phyloP scores from a whole-genome alignment of 306 rosid genomes.

The Fragaria nilgerrensis region DNA sequence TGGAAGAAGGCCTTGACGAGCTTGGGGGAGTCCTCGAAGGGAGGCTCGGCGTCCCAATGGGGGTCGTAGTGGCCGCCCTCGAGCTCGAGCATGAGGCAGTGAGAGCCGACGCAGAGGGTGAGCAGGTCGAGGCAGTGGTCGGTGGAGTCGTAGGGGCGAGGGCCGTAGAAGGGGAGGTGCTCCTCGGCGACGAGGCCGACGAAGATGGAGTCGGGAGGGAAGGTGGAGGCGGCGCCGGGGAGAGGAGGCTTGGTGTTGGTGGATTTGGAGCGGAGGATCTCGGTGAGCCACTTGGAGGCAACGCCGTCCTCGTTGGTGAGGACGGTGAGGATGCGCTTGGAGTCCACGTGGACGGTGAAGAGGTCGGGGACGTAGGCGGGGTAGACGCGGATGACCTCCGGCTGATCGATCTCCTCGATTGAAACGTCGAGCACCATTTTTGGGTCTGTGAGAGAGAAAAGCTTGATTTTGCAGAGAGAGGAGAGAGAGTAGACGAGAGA shows the following conservation, averaged over 20 bases:
- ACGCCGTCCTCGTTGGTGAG: no score
- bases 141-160: neutral
- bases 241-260: no score
- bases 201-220: no score
- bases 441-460: no score
- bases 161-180: neutral
- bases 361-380: neutral
- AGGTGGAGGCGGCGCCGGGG: neutral
- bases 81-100: conserved; percentile 14
- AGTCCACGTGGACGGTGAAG: conserved; percentile 6
- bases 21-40: neutral
- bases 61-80: neutral
- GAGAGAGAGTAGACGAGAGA: neutral
- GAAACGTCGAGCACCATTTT: no score
- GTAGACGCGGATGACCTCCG: neutral
- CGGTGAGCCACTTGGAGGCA: no score
- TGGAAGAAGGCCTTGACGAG: conserved; percentile 11
- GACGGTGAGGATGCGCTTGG: no score
- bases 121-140: conserved; percentile 15
- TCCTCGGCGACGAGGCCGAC: neutral
- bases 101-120: conserved; percentile 20
- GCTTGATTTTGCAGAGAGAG: neutral
- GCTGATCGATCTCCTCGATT: no score
- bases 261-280: no score
- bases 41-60: neutral